phyloP scores from a whole-genome alignment of 495 filamentous ascomycete genomes.

The Lepidopterella palustris region DNA sequence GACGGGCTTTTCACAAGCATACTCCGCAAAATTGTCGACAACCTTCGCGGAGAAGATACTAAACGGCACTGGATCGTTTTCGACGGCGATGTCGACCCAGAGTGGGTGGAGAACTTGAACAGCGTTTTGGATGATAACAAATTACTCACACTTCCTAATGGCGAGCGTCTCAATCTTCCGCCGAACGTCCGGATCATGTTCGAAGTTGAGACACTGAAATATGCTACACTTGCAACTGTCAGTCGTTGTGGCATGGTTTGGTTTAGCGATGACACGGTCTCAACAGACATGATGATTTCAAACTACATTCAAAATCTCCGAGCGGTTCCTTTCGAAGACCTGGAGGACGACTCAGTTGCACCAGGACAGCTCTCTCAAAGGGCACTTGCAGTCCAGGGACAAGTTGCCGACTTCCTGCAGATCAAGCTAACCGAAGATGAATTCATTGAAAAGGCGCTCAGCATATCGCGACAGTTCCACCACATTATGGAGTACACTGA shows the following conservation, averaged over 20 bases:
- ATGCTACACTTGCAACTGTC: constrained; percentile 94
- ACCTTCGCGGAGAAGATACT: constrained; percentile 89
- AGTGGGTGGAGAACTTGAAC: constrained; percentile 99
- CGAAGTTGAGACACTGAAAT: constrained; percentile 96
- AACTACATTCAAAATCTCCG: constrained; percentile 83
- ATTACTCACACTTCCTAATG: constrained; percentile 90
- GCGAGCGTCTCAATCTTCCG: constrained; percentile 90
- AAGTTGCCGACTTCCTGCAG: constrained; percentile 69
- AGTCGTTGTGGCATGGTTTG: constrained; percentile 99
- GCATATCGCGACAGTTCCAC: constrained; percentile 66
- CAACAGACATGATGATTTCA: constrained; percentile 80
- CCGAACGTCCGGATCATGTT: constrained; percentile 98
- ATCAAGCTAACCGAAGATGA: constrained; percentile 67
- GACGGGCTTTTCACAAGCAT: constrained; percentile 98
- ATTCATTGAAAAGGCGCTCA: constrained; percentile 69
- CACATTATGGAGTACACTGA: constrained; percentile 98
- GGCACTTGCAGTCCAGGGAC: constrained; percentile 65
- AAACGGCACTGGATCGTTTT: constrained; percentile 99
- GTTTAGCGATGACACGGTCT: constrained; percentile 98
- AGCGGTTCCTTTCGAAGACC: constrained; percentile 77
- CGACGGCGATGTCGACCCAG: constrained; percentile 96
- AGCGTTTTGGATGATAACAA: constrained; percentile 99
- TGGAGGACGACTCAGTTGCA: constrained; percentile 82
- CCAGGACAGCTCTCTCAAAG: constrained; percentile 74
- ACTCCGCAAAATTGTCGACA: constrained; percentile 95